Base-by-base conservation (phyloP, 1,139 yeast genomes). In the Waltiozyma sp. region DNA sequence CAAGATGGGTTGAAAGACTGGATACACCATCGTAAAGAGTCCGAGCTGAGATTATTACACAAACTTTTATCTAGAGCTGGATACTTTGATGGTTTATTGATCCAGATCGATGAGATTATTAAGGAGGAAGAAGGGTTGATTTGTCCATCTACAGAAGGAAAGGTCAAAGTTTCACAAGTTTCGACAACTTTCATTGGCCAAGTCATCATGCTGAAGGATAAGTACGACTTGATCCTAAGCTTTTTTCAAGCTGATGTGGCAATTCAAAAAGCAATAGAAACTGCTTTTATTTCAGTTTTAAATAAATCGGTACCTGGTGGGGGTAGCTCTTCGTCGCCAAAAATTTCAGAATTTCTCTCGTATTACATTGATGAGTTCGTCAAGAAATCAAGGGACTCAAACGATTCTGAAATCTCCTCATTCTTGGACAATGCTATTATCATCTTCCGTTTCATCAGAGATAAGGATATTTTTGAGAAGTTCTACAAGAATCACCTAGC, bases 401-500 rank as follows among this genome's bases (percentile, higher is more conserved):
- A 74, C 1, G 71, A 72, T 16, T 75, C 71, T 43, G 77, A 71
- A 44, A 64, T 75, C 2, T 87, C 80, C 47, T 69, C 63, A 2
- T 65, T 75, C 10, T 63, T 87, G 39, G 69, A 68, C 40, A 72
- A 73, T 38, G 73, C 88, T 0, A 69, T 83, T 11, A 62, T 69
- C 33, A 69, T 91, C 38, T 79, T 88, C 55, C 68, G 81, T 44
- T 80, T 76, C 52, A 70, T 91, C 37, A 71, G 76, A 43, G 96
- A 91, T 54, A 89, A 87, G 57, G 97, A 91, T 61, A 68, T 86
- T 35, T 91, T 91, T 62, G 95, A 87, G 59, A 79, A 76, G 31
- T 80, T 83, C 50, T 91, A 87, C 62, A 89, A 89, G 52, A 84
- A 82, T 44, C 96, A 87, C 63, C 71, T 91, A 49, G 96, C 97